Base-by-base conservation (phyloP, 2,329 filamentous ascomycete genomes). In the Hymenoscyphus infarciens region DNA sequence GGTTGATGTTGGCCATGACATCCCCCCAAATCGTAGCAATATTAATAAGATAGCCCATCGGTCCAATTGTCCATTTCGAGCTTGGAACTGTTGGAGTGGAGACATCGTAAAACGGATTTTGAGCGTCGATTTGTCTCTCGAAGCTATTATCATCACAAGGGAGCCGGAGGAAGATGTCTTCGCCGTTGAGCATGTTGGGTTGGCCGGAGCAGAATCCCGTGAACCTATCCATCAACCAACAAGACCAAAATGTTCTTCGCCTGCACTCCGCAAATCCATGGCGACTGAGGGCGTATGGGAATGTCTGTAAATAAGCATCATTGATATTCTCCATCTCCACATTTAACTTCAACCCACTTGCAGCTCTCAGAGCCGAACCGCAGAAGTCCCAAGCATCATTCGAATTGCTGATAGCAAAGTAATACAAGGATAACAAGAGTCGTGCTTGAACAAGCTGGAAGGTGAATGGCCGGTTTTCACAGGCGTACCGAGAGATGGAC, bases 241-340 rank as follows among this genome's bases (percentile, higher is more conserved):
- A 82, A 31, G 86, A 84, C 88, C 88, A 92, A 70, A 91, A 88
- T 0, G 87, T 91, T 61, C 89, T 81, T 66, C 88, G 81, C 64
- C 85, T 82, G 68, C 87, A 87, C 74, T 92, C 89, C 27, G 82
- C 81, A 67, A 87, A 82, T 33, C 83, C 84, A 57, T 75, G 75
- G 62, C 79, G 80, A 67, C 81, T 83, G 66, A 90, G 78, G 22
- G 80, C 83, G 69, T 85, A 87, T 4, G 85, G 84, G 60, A 80
- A 82, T 0, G 71, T 70, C n/a, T 75, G 70, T 15, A 75, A 66
- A 16, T 64, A 64, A 2, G 70, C 75, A 57, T 82, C 81, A 1
- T 75, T 74, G 5, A 75, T 81, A 70, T 72, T 78, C 64, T 75
- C 83, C 70, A 81, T 71, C 71, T 92, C 89, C 11, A 86, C 77